Conservation (phyloP, 129 eudicot genomes). For the Flaveria brownii region DNA sequence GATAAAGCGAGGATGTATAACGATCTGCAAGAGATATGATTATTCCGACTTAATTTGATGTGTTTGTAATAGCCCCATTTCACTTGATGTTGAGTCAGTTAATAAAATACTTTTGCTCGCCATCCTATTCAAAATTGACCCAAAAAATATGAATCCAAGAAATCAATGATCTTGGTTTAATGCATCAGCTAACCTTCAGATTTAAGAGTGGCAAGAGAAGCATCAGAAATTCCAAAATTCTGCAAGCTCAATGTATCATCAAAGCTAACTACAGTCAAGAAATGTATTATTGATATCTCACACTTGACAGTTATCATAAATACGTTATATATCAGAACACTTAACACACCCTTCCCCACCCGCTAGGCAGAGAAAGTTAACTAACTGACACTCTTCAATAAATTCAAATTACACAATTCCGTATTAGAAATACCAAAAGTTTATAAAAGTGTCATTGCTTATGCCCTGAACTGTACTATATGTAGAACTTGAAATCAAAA, state of each 20-base stretch:
- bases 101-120: background rate
- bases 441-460: background rate
- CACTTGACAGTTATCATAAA: background rate
- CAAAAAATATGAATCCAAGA: conserved; percentile 1
- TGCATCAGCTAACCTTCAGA: conserved; percentile 61
- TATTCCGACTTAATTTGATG: background rate
- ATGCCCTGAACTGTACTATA: background rate
- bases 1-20: background rate
- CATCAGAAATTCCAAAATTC: conserved; percentile 79
- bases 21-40: too few relatives aligned
- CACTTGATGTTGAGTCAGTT: background rate
- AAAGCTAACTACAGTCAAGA: conserved; percentile 62
- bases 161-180: conserved; percentile 14
- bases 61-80: background rate
- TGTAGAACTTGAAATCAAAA: background rate
- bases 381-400: too few relatives aligned
- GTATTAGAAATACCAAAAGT: background rate
- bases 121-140: background rate
- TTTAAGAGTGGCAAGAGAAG: conserved; percentile 78
- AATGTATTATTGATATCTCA: background rate
- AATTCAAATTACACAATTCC: background rate
- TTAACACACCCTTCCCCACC: background rate
- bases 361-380: too few relatives aligned
- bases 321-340: background rate
- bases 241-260: conserved; percentile 71